A percentile compares a stretch with the other conserved stretches of the same genome.
phyloP scores from a whole-genome alignment of 2,329 filamentous ascomycete genomes.

The Paracorniculantispora psalliotae region DNA sequence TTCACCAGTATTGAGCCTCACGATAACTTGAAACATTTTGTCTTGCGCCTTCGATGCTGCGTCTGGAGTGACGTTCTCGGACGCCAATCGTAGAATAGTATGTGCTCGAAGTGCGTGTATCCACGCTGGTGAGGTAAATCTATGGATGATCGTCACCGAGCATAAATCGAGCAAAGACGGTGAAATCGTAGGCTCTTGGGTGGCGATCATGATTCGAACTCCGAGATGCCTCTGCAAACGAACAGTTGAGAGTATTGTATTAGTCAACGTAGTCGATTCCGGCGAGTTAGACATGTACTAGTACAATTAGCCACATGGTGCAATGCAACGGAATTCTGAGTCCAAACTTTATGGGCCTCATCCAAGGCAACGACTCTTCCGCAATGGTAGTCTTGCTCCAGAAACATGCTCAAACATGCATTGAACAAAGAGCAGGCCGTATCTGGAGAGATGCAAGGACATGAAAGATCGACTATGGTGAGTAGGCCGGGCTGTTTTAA shows the following conservation, averaged over 20 bases:
- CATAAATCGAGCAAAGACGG: conserved; percentile 65
- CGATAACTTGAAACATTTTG: conserved; percentile 33
- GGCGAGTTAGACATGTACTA: conserved; percentile 53
- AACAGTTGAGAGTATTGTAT: conserved; percentile 57
- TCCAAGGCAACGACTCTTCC: conserved; percentile 66
- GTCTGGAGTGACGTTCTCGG: too few relatives aligned
- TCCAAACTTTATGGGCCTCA: conserved; percentile 62
- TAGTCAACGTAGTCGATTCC: conserved; percentile 54
- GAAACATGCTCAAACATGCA: conserved; percentile 62
- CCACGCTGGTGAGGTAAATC: conserved; percentile 65
- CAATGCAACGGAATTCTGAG: too few relatives aligned
- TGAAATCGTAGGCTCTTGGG: conserved; percentile 71
- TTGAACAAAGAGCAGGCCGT: conserved; percentile 69
- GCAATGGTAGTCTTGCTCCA: conserved; percentile 42
- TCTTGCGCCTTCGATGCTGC: not conserved
- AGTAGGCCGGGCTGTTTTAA: conserved; percentile 25
- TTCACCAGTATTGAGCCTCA: conserved; percentile 32
- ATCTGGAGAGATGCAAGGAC: conserved; percentile 62
- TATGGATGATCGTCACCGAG: conserved; percentile 66
- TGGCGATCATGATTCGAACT: conserved; percentile 64
- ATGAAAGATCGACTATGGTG: conserved; percentile 61
- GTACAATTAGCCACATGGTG: too few relatives aligned
- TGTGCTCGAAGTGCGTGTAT: conserved; percentile 29
- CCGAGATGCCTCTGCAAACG: conserved; percentile 67
- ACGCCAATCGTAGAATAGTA: not conserved